These are phyloP conservation scores for Boechera retrofracta DNA, from an alignment of 345 rosid species.

Conservation along the genomic window DNA sequence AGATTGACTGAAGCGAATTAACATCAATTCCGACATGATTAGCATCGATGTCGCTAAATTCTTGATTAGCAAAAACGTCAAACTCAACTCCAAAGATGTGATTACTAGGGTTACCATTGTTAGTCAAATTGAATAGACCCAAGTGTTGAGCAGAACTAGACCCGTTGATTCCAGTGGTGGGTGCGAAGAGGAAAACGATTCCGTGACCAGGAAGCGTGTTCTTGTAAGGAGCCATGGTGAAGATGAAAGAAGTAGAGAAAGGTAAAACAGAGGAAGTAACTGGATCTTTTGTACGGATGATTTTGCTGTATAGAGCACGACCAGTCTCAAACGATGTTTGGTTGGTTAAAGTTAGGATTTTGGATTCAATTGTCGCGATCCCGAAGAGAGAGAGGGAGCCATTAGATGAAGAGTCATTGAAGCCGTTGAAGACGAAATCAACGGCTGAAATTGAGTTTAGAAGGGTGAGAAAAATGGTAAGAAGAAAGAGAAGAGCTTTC, in stretches of 20 bases:
- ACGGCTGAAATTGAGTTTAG: constrained; percentile 46
- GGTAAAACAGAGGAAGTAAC: constrained; percentile 48
- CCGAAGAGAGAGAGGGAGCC: constrained; percentile 48
- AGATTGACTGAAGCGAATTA: constrained; percentile 46
- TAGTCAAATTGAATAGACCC: constrained; percentile 56
- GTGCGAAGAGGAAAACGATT: constrained; percentile 57
- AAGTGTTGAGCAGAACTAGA: constrained; percentile 56
- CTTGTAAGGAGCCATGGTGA: constrained; percentile 53
- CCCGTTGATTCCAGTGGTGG: constrained; percentile 46
- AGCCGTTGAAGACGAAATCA: constrained; percentile 76
- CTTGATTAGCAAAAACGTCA: constrained; percentile 57
- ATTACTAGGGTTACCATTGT: constrained; percentile 47
- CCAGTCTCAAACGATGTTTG: constrained; percentile 50
- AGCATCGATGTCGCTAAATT: constrained; percentile 52
- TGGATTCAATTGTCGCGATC: constrained; percentile 48
- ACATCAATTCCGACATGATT: constrained; percentile 59
- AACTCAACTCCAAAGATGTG: constrained; percentile 56
- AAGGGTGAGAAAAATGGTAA: constrained; percentile 28
- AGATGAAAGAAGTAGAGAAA: constrained; percentile 65
- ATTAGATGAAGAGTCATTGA: constrained; percentile 47
- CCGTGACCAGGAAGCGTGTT: constrained; percentile 58
- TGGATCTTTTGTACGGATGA: constrained; percentile 45
- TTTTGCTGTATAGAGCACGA: constrained; percentile 51
- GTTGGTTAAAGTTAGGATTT: constrained; percentile 53
- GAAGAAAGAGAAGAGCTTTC: constrained; percentile 43